phyloP scores from a whole-genome alignment of 805 yeast species.

The Vanderwaltozyma yarrowii region DNA sequence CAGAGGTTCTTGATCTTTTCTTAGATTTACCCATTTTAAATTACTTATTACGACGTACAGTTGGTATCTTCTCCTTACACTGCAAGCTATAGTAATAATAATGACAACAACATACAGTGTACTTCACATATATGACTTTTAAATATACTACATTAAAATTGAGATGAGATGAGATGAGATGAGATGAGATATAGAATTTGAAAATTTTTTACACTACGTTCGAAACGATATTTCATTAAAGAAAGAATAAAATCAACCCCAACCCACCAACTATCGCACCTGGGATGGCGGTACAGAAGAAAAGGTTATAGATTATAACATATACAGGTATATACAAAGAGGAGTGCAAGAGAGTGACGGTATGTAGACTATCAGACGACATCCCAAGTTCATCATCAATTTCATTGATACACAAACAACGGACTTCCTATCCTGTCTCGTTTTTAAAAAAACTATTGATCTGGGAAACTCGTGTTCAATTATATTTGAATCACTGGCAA shows the following conservation, averaged over 20 bases:
- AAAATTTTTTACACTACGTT: not conserved
- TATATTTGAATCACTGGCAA: slow-evolving; percentile 29
- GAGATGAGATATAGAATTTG: slow-evolving; percentile 7
- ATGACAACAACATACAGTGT: too few relatives aligned
- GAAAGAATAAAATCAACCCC: not conserved
- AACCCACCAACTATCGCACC: too few relatives aligned
- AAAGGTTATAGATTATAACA: not conserved
- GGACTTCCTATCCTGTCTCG: slow-evolving; percentile 32
- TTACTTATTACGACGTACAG: too few relatives aligned
- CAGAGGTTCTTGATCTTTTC: slow-evolving; percentile 48
- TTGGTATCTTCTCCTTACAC: too few relatives aligned
- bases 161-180: slow-evolving; percentile 9
- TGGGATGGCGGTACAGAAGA: too few relatives aligned
- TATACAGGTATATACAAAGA: not conserved
- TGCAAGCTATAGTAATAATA: too few relatives aligned
- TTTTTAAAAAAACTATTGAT: slow-evolving; percentile 11
- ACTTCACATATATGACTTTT: too few relatives aligned
- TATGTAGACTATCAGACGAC: slow-evolving; percentile 32
- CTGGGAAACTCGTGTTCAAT: slow-evolving; percentile 31
- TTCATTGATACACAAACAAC: slow-evolving; percentile 25
- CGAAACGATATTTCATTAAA: not conserved
- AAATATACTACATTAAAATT: too few relatives aligned
- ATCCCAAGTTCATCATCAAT: slow-evolving; percentile 28
- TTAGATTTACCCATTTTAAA: slow-evolving; percentile 81
- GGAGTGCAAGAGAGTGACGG: slow-evolving; percentile 2